Evolutionary conservation across 148 eudicot genomes (phyloP).

Genomic region (Rhododendron ferrugineum): DNA sequence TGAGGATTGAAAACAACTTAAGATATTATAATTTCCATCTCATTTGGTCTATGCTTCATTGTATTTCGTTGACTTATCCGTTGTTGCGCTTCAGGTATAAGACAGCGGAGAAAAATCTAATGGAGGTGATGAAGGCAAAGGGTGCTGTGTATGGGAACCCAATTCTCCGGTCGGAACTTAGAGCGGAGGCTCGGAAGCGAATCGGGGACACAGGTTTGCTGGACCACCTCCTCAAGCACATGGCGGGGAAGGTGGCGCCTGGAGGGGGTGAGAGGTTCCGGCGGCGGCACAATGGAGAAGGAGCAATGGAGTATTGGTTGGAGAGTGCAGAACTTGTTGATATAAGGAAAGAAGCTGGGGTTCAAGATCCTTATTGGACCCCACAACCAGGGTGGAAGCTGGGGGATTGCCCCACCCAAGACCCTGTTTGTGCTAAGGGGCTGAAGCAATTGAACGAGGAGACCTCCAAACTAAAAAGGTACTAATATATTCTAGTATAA

Average conservation of each 20-base stretch:
- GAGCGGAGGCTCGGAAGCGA: conserved; percentile 72
- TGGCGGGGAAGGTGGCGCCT: conserved; percentile 86
- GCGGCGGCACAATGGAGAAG: conserved; percentile 80
- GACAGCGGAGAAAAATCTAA: conserved; percentile 61
- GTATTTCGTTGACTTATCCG: neutral
- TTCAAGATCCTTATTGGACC: conserved; percentile 72
- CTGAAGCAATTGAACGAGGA: neutral
- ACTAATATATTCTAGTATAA: neutral
- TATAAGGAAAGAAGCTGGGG: conserved; percentile 58
- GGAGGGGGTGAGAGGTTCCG: conserved; percentile 75
- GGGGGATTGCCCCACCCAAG: conserved; percentile 58
- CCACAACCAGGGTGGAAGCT: conserved; percentile 91
- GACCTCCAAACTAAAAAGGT: neutral
- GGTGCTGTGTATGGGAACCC: conserved; percentile 64
- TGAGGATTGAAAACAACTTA: neutral
- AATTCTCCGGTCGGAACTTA: conserved; percentile 62
- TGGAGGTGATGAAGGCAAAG: conserved; percentile 78
- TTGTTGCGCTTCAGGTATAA: conserved; percentile 36
- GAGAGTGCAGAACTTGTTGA: conserved; percentile 75
- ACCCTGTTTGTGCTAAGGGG: conserved; percentile 35
- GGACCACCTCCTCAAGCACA: conserved; percentile 91
- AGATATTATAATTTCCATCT: neutral
- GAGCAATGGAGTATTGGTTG: conserved; percentile 94
- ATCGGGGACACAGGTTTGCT: conserved; percentile 92
- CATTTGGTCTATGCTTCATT: neutral